Evolutionary conservation across 2,329 filamentous ascomycete genomes (phyloP).

Genomic region (Colletotrichum eremochloae): DNA sequence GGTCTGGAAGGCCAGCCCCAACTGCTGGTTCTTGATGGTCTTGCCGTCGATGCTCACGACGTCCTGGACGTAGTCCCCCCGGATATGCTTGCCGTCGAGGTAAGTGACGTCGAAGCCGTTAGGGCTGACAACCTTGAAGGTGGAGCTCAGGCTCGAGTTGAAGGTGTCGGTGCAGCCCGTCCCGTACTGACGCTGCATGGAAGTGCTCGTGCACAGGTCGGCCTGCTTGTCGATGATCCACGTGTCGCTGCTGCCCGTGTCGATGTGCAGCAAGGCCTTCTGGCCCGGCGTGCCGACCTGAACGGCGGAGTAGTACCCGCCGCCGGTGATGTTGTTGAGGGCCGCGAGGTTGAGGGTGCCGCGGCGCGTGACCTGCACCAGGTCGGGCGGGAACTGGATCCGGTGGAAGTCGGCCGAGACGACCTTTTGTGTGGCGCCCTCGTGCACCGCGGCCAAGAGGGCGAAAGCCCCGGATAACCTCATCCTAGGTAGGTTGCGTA

Average conservation of each 20-base stretch:
- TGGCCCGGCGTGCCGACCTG: constrained; percentile 74
- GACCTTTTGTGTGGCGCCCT: constrained; percentile 24
- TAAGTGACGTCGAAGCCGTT: constrained; percentile 72
- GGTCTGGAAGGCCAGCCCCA: constrained; percentile 65
- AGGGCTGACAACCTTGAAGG: constrained; percentile 58
- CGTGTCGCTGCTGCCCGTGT: constrained; percentile 78
- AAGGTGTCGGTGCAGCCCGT: constrained; percentile 48
- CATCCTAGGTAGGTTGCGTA: neutral
- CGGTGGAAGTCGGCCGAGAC: constrained; percentile 30
- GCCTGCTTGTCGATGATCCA: constrained; percentile 61
- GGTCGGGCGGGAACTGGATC: constrained; percentile 17
- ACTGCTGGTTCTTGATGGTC: constrained; percentile 65
- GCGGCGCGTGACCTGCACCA: constrained; percentile 35
- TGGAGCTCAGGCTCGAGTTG: constrained; percentile 61
- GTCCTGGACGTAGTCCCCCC: constrained; percentile 71
- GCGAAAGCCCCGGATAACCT: neutral
- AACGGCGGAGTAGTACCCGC: constrained; percentile 74
- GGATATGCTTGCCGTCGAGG: constrained; percentile 67
- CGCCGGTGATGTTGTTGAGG: constrained; percentile 67
- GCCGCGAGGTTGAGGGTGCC: constrained; percentile 52
- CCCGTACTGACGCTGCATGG: constrained; percentile 16
- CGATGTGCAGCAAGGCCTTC: constrained; percentile 69
- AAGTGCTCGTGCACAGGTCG: constrained; percentile 29
- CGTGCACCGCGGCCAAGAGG: constrained; percentile 18
- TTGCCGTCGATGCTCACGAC: constrained; percentile 63